These are phyloP conservation scores for Lobosporangium transversale DNA, from an alignment of 192 early-diverging fungal genomes.

Conservation along the genomic window DNA sequence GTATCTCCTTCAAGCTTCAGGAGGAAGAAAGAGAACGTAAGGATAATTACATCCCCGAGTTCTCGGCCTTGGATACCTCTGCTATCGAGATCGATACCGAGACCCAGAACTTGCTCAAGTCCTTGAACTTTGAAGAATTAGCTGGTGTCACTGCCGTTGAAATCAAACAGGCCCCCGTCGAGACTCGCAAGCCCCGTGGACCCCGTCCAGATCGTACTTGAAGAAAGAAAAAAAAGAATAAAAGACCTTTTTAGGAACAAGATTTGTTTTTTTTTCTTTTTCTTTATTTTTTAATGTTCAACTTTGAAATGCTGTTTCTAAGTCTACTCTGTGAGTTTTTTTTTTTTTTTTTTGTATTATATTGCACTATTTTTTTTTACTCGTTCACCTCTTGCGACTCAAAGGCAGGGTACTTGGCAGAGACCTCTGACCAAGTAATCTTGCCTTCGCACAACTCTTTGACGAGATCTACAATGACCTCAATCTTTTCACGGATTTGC, in stretches of 20 bases:
- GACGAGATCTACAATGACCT: constrained; percentile 77
- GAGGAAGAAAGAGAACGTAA: constrained; percentile 99
- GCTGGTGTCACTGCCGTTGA: constrained; percentile 79
- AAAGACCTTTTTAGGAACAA: neutral
- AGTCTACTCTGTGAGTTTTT: neutral
- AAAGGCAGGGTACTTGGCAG: constrained; percentile 76
- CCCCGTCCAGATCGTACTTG: constrained; percentile 39
- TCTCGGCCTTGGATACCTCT: constrained; percentile 93
- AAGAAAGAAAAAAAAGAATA: neutral
- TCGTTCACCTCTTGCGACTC: constrained; percentile 55
- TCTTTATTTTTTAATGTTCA: too few relatives aligned
- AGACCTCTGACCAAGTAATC: constrained; percentile 78
- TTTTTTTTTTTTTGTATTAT: too few relatives aligned
- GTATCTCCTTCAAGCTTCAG: constrained; percentile 99
- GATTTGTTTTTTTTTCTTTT: too few relatives aligned
- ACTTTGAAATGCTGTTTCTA: too few relatives aligned
- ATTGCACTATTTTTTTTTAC: constrained; percentile 21
- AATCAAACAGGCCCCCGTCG: constrained; percentile 40
- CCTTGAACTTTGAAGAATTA: constrained; percentile 94
- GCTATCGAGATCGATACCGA: constrained; percentile 95
- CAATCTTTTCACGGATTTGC: constrained; percentile 88
- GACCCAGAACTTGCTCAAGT: constrained; percentile 96
- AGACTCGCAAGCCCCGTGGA: constrained; percentile 26
- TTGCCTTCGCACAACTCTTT: constrained; percentile 77
- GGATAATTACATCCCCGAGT: constrained; percentile 99